A percentile compares a stretch with the other conserved stretches of the same genome.
These are phyloP conservation scores for Reticulascus tulasneorum DNA, from an alignment of 2,329 filamentous ascomycete genomes.

Conservation along the genomic window DNA sequence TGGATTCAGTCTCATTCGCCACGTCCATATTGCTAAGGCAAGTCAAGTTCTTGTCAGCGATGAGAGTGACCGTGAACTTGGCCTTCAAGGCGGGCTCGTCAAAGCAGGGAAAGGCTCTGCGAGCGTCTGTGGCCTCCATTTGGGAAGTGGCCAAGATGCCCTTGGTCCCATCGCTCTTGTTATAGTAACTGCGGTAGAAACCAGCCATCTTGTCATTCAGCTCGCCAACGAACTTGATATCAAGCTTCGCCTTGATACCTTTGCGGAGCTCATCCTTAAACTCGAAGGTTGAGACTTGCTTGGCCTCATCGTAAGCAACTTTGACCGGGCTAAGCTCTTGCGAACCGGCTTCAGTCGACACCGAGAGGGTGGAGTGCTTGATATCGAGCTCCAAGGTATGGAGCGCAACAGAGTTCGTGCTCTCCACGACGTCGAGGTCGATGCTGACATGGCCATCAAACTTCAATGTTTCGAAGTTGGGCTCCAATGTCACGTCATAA, in stretches of 20 bases:
- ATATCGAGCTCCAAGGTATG: slow-evolving; percentile 87
- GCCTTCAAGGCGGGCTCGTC: slow-evolving; percentile 94
- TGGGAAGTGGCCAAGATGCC: slow-evolving; percentile 87
- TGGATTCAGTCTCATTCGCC: slow-evolving; percentile 59
- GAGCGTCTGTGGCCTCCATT: slow-evolving; percentile 94
- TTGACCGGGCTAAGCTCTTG: slow-evolving; percentile 55
- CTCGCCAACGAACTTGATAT: slow-evolving; percentile 63
- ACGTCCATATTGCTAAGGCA: slow-evolving; percentile 98
- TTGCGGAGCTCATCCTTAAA: slow-evolving; percentile 71
- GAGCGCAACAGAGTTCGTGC: slow-evolving; percentile 79
- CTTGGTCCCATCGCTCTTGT: slow-evolving; percentile 71
- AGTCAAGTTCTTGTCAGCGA: slow-evolving; percentile 86
- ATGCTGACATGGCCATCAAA: slow-evolving; percentile 83
- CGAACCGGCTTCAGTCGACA: slow-evolving; percentile 25
- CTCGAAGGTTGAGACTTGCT: slow-evolving; percentile 76
- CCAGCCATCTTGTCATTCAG: slow-evolving; percentile 96
- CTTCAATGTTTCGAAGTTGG: slow-evolving; percentile 81
- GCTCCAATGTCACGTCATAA: slow-evolving; percentile 89
- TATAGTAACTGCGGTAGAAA: slow-evolving; percentile 95
- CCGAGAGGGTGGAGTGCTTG: slow-evolving; percentile 48
- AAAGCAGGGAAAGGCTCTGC: slow-evolving; percentile 92
- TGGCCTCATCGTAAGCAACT: slow-evolving; percentile 71
- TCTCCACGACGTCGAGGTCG: slow-evolving; percentile 80
- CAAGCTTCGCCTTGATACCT: slow-evolving; percentile 67
- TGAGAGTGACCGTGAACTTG: slow-evolving; percentile 83